Conservation (phyloP, 495 filamentous ascomycete genomes). For the Lophiostoma macrostomum region DNA sequence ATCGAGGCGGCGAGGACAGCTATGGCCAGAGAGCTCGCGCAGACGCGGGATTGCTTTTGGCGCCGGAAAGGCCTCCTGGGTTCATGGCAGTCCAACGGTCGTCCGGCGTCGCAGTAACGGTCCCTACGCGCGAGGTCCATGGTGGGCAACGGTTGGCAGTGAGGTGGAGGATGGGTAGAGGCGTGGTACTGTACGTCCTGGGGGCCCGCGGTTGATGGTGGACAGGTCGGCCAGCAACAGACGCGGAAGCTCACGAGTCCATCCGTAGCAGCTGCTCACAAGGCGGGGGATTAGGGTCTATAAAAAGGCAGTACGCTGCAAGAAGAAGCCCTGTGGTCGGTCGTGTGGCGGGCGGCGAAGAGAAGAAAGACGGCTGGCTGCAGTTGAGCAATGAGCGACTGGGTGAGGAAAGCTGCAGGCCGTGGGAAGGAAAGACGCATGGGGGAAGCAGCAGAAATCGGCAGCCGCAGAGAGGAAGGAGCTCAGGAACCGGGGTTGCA, state of each 20-base stretch:
- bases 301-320: neutral
- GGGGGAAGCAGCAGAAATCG: constrained; percentile 2
- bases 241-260: constrained; percentile 28
- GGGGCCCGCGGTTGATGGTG: constrained; percentile 13
- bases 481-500: neutral
- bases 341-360: constrained; percentile 21
- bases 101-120: neutral
- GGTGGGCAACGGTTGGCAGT: neutral
- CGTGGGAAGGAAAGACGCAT: constrained; percentile 24
- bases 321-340: neutral
- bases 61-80: constrained; percentile 12
- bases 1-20: constrained; percentile 26
- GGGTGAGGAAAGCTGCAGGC: constrained; percentile 29
- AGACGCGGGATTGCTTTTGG: constrained; percentile 8
- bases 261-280: constrained; percentile 20
- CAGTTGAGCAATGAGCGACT: constrained; percentile 31
- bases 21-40: constrained; percentile 21
- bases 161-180: neutral
- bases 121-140: constrained; percentile 7
- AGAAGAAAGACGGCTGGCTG: constrained; percentile 6
- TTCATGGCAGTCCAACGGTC: constrained; percentile 3
- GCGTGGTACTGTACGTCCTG: constrained; percentile 1
- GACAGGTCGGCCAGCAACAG: constrained; percentile 10
- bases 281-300: neutral
- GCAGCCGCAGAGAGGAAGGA: neutral